Conservation (phyloP, 2,329 filamentous ascomycete genomes). For the Penicillium sp. region DNA sequence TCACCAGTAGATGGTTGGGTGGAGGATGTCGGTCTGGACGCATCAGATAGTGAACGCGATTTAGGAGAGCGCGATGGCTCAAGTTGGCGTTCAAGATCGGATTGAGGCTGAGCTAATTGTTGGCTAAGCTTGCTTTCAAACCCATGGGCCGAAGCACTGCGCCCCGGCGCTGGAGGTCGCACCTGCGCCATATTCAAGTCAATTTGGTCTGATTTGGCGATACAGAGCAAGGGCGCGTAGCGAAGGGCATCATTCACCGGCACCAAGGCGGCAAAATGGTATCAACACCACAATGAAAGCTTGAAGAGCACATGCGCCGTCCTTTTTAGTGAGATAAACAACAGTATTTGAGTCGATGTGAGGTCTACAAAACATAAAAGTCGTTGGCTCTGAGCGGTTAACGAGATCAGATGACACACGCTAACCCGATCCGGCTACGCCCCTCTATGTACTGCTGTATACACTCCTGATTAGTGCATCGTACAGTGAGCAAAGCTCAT, state of each 20-base stretch:
- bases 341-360: neutral
- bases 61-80: constrained; percentile 45
- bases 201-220: constrained; percentile 6
- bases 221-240: constrained; percentile 6
- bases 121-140: constrained; percentile 41
- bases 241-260: constrained; percentile 2
- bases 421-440: constrained; percentile 6
- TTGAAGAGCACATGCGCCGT: neutral
- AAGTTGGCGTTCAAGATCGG: constrained; percentile 12
- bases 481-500: neutral
- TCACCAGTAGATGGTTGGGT: constrained; percentile 60
- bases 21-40: constrained; percentile 58
- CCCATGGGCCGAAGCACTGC: constrained; percentile 18
- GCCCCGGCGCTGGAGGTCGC: constrained; percentile 22
- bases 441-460: neutral
- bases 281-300: neutral
- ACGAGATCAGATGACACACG: constrained; percentile 11
- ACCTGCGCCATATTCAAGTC: constrained; percentile 21
- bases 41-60: constrained; percentile 65
- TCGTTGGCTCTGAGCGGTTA: constrained; percentile 8
- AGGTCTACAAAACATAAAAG: constrained; percentile 3
- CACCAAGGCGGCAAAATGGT: neutral
- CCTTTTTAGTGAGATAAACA: neutral
- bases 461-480: neutral
- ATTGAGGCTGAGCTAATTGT: constrained; percentile 33